A percentile compares a stretch with the other conserved stretches of the same genome.
These are phyloP conservation scores for Aspergillus biplanus DNA, from an alignment of 495 filamentous ascomycete genomes.

Conservation along the genomic window DNA sequence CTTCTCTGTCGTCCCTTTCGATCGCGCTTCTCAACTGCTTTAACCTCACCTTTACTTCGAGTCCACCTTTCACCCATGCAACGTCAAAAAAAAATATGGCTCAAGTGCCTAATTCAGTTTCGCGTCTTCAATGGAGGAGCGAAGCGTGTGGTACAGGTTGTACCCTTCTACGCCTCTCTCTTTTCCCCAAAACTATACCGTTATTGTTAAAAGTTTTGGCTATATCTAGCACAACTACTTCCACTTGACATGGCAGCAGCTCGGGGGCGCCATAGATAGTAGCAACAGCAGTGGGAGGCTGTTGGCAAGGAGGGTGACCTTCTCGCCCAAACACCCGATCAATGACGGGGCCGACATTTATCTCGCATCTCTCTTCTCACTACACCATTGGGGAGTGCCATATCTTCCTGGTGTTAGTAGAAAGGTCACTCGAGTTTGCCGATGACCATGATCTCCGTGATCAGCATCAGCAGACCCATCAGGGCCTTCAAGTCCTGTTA, in stretches of 20 bases:
- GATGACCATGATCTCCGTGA: slow-evolving; percentile 55
- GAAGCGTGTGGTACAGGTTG: too few species aligned
- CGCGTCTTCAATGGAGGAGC: too few species aligned
- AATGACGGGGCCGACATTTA: slow-evolving; percentile 64
- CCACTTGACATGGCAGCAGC: slow-evolving; percentile 68
- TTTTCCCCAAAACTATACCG: too few species aligned
- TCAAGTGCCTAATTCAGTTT: too few species aligned
- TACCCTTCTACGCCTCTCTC: too few species aligned
- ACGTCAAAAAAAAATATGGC: too few species aligned
- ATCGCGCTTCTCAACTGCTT: too few species aligned
- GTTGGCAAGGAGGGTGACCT: too few species aligned
- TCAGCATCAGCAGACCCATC: slow-evolving; percentile 81
- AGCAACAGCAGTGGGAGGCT: neutral
- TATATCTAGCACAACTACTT: slow-evolving; percentile 72
- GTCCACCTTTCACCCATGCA: too few species aligned
- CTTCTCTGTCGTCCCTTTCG: too few species aligned
- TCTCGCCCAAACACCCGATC: slow-evolving; percentile 51
- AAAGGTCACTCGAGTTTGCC: slow-evolving; percentile 79
- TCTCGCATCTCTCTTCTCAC: slow-evolving; percentile 70
- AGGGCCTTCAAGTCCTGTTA: slow-evolving; percentile 52
- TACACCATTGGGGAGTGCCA: slow-evolving; percentile 84
- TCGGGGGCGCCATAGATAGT: slow-evolving; percentile 55
- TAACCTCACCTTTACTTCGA: too few species aligned
- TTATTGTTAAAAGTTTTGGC: neutral
- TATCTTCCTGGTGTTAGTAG: slow-evolving; percentile 57